Percentiles rank a stretch among this genome's conserved stretches.
Evolutionary conservation across 148 eudicot genomes (phyloP).

Genomic region (Rhododendron ferrugineum): DNA sequence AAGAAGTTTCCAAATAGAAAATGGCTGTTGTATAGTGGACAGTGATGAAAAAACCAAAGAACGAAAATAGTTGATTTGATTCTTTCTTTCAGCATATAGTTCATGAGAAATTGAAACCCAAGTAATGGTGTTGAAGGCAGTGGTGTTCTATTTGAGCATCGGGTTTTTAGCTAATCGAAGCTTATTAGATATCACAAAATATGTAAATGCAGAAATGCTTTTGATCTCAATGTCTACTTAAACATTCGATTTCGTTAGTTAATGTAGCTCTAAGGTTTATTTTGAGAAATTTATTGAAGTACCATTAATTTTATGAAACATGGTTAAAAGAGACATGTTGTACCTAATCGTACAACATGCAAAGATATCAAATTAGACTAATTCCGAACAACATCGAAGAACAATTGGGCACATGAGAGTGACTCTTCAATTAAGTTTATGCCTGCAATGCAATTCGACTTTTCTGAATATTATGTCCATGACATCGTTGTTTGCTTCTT

Average conservation of each 20-base stretch:
- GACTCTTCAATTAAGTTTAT: constrained; percentile 1
- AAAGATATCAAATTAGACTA: neutral
- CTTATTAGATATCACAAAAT: neutral
- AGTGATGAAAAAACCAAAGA: neutral
- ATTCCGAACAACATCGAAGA: neutral
- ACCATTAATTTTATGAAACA: neutral
- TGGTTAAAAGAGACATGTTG: neutral
- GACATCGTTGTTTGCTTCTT: constrained; percentile 6
- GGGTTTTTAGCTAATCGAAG: neutral
- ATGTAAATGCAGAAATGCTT: neutral
- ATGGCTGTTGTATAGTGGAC: neutral
- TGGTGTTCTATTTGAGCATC: neutral
- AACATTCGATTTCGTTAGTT: neutral
- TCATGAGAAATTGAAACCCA: neutral
- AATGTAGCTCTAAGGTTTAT: neutral
- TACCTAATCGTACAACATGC: neutral
- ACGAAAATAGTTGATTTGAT: neutral
- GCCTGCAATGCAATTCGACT: neutral
- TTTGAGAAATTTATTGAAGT: neutral
- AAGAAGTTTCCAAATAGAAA: neutral
- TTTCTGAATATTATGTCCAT: constrained; percentile 12
- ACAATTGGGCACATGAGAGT: neutral
- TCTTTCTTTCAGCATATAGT: neutral
- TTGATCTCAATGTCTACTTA: neutral
- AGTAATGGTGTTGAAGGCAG: neutral